A percentile compares a stretch with the other conserved stretches of the same genome.
Conservation (phyloP, 441 rosid species). For the Raphanus hybrid region DNA sequence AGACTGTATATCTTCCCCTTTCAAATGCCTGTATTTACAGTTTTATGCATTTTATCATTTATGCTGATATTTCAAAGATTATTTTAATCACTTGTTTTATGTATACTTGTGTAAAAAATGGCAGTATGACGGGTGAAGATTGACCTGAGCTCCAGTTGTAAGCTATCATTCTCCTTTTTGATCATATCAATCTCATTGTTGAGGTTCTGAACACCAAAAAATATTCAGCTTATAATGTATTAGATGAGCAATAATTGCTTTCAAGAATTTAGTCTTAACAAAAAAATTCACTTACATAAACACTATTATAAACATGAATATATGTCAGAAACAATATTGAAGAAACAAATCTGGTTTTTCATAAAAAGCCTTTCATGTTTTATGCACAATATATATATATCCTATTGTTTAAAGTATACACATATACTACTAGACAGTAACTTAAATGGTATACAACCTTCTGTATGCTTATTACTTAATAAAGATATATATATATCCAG, state of each 20-base stretch:
- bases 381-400: neutral
- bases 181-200: slow-evolving; percentile 84
- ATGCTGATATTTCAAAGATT: slow-evolving; percentile 1
- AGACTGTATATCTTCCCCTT: slow-evolving; percentile 79
- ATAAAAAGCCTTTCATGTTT: slow-evolving; percentile 13
- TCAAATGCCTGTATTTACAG: slow-evolving; percentile 62
- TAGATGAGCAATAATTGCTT: slow-evolving; percentile 4
- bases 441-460: slow-evolving; percentile 38
- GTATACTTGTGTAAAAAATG: neutral
- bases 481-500: slow-evolving; percentile 15
- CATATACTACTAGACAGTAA: slow-evolving; percentile 4
- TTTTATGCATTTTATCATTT: slow-evolving; percentile 6
- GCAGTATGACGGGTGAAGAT: too few species aligned
- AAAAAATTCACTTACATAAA: neutral
- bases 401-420: slow-evolving; percentile 3
- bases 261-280: neutral
- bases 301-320: neutral
- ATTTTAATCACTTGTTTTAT: neutral
- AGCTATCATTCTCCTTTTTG: slow-evolving; percentile 87
- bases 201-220: slow-evolving; percentile 55
- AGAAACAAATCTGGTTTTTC: slow-evolving; percentile 12
- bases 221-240: neutral
- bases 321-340: neutral
- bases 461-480: slow-evolving; percentile 32
- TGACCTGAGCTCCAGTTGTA: slow-evolving; percentile 69